Percentiles rank a stretch among this genome's conserved stretches.
Conservation (phyloP, 805 yeast genomes). For the Lipomyces chichibuensis region DNA sequence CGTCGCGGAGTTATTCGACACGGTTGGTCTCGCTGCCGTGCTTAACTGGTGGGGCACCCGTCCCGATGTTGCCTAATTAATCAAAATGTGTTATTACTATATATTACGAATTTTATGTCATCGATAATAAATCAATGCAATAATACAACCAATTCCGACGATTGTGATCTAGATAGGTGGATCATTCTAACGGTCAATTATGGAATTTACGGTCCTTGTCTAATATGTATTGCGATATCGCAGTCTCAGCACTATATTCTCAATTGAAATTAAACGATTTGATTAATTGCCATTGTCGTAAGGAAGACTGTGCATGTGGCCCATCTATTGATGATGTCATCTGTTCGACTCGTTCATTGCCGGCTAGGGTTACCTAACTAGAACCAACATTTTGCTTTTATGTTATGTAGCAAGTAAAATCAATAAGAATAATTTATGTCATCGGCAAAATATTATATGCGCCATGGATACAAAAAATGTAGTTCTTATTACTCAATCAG, state of each 20-base stretch:
- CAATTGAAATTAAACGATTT: not conserved
- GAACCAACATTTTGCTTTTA: no score
- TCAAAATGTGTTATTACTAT: not conserved
- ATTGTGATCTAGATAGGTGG: not conserved
- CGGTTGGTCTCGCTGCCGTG: conserved; percentile 48
- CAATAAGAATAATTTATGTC: not conserved
- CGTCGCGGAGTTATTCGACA: conserved; percentile 46
- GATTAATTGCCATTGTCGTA: no score
- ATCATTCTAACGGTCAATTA: not conserved
- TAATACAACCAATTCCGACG: not conserved
- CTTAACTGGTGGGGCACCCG: conserved; percentile 48
- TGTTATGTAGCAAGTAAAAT: no score
- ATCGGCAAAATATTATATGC: no score
- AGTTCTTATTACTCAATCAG: not conserved
- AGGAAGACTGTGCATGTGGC: not conserved
- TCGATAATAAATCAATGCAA: not conserved
- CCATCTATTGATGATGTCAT: not conserved
- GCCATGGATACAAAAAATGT: not conserved
- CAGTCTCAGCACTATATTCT: not conserved
- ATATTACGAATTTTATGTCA: not conserved
- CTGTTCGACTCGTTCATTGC: not conserved
- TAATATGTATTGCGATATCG: not conserved
- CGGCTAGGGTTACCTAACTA: no score
- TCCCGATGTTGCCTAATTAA: conserved; percentile 23
- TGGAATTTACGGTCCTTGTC: not conserved